Evolutionary conservation across 2,329 filamentous ascomycete species (phyloP).

Genomic region (Zasmidium cellare): DNA sequence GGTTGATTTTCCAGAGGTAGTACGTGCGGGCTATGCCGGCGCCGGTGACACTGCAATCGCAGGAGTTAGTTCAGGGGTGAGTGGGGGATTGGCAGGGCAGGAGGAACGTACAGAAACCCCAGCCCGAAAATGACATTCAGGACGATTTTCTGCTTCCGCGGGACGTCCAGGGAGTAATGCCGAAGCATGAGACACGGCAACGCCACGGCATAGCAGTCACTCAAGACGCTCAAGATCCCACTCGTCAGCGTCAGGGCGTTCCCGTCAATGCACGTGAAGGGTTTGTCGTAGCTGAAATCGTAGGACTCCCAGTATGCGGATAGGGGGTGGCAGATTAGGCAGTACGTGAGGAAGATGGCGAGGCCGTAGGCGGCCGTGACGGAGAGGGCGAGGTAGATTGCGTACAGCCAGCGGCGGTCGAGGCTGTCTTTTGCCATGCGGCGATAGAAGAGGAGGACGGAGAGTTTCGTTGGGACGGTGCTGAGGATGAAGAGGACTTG

Average conservation of each 20-base stretch:
- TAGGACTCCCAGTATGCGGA: constrained; percentile 25
- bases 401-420: constrained; percentile 21
- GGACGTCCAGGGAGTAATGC: constrained; percentile 22
- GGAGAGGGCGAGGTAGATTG: constrained; percentile 21
- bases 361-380: constrained; percentile 24
- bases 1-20: constrained; percentile 23
- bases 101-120: constrained; percentile 20
- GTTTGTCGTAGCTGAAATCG: constrained; percentile 11
- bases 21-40: constrained; percentile 26
- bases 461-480: constrained; percentile 27
- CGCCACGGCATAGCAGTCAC: constrained; percentile 27
- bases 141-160: constrained; percentile 23
- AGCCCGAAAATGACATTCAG: constrained; percentile 26
- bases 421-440: constrained; percentile 24
- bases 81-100: neutral
- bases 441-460: constrained; percentile 30
- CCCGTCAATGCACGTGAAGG: constrained; percentile 19
- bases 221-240: constrained; percentile 23
- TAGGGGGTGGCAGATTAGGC: constrained; percentile 24
- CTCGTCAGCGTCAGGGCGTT: constrained; percentile 9
- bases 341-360: constrained; percentile 18
- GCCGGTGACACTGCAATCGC: constrained; percentile 21
- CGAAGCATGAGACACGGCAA: constrained; percentile 27
- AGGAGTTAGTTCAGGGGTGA: neutral
- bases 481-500: constrained; percentile 26